phyloP scores from a whole-genome alignment of 257 asterid genomes.

The Nicotiana paniculata region DNA sequence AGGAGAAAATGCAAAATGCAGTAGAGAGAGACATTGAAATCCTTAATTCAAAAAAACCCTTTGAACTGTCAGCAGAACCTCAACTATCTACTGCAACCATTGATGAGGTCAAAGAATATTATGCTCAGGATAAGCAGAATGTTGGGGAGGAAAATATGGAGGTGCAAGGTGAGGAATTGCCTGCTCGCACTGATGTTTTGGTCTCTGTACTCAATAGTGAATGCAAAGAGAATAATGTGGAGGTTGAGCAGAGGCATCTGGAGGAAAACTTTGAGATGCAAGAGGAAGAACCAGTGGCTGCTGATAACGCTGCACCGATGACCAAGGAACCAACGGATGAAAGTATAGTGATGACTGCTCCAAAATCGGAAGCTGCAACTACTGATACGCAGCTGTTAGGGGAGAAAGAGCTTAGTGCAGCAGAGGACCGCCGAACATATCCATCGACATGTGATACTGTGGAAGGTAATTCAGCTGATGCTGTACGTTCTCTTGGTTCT shows the following conservation, averaged over 20 bases:
- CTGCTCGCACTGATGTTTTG: not conserved
- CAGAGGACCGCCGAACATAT: not conserved
- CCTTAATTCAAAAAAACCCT: not conserved
- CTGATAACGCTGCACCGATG: not conserved
- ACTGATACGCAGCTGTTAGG: not conserved
- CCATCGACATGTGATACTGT: not conserved
- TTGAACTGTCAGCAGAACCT: not conserved
- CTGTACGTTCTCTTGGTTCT: not conserved
- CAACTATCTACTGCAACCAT: not conserved
- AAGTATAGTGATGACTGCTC: not conserved
- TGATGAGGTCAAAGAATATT: not conserved
- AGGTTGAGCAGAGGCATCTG: not conserved
- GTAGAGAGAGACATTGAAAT: not conserved
- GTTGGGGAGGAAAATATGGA: not conserved
- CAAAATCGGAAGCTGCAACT: not conserved
- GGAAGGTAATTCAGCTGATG: not conserved
- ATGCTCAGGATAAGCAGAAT: not conserved
- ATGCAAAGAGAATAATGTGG: not conserved
- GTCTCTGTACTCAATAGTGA: not conserved
- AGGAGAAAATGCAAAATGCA: not conserved
- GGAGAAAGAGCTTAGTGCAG: not conserved
- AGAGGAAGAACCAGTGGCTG: not conserved
- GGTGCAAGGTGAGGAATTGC: not conserved
- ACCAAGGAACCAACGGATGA: not conserved
- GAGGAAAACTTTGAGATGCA: not conserved